Conservation (phyloP, 2,329 filamentous ascomycete genomes). For the Botryotinia narcissicola region DNA sequence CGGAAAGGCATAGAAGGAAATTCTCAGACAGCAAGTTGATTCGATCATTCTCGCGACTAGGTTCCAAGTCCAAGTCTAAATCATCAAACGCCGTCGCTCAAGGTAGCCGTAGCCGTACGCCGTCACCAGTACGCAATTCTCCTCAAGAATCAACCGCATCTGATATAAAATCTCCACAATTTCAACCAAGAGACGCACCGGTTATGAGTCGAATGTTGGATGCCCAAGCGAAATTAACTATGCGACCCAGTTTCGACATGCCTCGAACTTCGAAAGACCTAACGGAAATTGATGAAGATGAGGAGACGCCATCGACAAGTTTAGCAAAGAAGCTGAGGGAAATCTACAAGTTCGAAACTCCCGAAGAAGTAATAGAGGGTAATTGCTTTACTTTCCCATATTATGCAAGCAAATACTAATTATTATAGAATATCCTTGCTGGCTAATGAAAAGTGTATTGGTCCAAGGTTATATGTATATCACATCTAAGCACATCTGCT, state of each 20-base stretch:
- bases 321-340: slow-evolving; percentile 73
- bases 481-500: slow-evolving; percentile 88
- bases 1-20: slow-evolving; percentile 53
- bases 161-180: slow-evolving; percentile 40
- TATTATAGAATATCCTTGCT: slow-evolving; percentile 79
- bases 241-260: slow-evolving; percentile 56
- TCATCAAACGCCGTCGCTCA: slow-evolving; percentile 36
- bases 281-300: slow-evolving; percentile 27
- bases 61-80: slow-evolving; percentile 46
- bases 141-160: slow-evolving; percentile 37
- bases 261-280: slow-evolving; percentile 35
- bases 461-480: slow-evolving; percentile 96
- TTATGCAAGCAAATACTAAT: slow-evolving; percentile 24
- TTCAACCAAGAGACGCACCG: slow-evolving; percentile 54
- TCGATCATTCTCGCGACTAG: slow-evolving; percentile 57
- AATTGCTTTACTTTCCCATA: slow-evolving; percentile 24
- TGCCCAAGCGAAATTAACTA: slow-evolving; percentile 62
- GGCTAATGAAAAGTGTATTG: slow-evolving; percentile 85
- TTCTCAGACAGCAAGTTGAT: slow-evolving; percentile 65
- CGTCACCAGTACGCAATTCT: slow-evolving; percentile 28
- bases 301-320: slow-evolving; percentile 49
- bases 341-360: slow-evolving; percentile 78
- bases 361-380: slow-evolving; percentile 83
- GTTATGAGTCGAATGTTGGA: slow-evolving; percentile 78
- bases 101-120: slow-evolving; percentile 19